Percentiles rank a stretch among this genome's conserved stretches.
Evolutionary conservation across 2,329 filamentous ascomycete genomes (phyloP).

Genomic region (Achaetomium macrosporum): DNA sequence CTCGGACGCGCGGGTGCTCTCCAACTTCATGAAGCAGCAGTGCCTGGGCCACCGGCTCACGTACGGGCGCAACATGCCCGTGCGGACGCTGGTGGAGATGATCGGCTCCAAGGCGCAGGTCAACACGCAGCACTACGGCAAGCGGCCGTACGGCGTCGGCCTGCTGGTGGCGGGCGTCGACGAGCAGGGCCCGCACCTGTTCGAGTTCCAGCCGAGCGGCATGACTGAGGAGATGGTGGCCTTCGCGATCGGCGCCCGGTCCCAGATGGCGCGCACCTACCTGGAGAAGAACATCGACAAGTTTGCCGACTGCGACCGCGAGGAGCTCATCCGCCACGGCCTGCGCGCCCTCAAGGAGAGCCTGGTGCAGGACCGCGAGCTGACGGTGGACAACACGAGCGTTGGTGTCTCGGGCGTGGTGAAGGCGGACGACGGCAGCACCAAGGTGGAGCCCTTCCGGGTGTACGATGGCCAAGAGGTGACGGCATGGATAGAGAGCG

Average conservation of each 20-base stretch:
- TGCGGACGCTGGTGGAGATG: constrained; percentile 81
- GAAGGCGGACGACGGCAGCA: constrained; percentile 43
- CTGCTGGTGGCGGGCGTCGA: constrained; percentile 90
- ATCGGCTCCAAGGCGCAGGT: constrained; percentile 96
- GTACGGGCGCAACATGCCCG: constrained; percentile 87
- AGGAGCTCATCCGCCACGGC: constrained; percentile 87
- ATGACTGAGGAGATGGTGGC: constrained; percentile 97
- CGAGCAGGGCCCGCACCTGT: constrained; percentile 88
- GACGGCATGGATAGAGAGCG: constrained; percentile 75
- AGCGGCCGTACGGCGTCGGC: constrained; percentile 92
- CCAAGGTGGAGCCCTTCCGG: constrained; percentile 72
- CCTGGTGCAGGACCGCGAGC: constrained; percentile 91
- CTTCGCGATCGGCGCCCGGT: constrained; percentile 90
- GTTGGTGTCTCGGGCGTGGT: constrained; percentile 72
- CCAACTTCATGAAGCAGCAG: constrained; percentile 99
- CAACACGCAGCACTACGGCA: constrained; percentile 97
- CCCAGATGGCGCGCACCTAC: constrained; percentile 97
- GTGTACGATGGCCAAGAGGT: constrained; percentile 87
- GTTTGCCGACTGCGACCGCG: constrained; percentile 69
- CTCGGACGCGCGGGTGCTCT: constrained; percentile 95
- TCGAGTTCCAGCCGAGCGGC: constrained; percentile 95
- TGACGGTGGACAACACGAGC: constrained; percentile 95
- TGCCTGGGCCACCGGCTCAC: constrained; percentile 92
- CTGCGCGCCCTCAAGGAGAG: constrained; percentile 90
- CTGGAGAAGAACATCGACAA: constrained; percentile 84